phyloP scores from a whole-genome alignment of 2,329 filamentous ascomycete genomes.

The Penicillium sp. region DNA sequence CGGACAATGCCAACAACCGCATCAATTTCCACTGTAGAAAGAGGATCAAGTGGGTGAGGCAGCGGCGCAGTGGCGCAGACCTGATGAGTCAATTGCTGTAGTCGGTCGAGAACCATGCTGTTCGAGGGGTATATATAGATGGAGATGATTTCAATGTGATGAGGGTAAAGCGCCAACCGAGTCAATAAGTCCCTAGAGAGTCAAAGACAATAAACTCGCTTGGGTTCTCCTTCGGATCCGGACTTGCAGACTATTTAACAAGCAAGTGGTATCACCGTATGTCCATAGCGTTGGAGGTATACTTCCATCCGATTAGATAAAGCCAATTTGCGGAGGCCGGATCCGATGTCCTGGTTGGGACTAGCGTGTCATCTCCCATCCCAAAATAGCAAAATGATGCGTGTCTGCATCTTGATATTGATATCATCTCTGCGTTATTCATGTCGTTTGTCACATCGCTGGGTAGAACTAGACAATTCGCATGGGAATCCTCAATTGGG shows the following conservation, averaged over 20 bases:
- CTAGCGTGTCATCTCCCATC: conserved; percentile 25
- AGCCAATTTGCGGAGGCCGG: conserved; percentile 50
- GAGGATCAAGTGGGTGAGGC: conserved; percentile 75
- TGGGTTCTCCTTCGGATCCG: background rate
- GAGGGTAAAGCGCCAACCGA: background rate
- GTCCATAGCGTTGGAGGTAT: background rate
- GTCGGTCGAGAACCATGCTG: conserved; percentile 60
- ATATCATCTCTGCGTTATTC: background rate
- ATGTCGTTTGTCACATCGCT: conserved; percentile 3
- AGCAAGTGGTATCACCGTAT: background rate
- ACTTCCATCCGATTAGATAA: conserved; percentile 15
- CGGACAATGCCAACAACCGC: conserved; percentile 66
- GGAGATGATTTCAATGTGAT: background rate
- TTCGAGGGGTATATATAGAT: background rate
- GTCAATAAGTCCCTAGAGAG: background rate
- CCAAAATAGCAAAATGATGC: conserved; percentile 24
- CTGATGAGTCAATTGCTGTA: conserved; percentile 63
- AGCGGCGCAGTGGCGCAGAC: conserved; percentile 54
- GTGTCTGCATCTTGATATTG: conserved; percentile 10
- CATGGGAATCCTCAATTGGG: background rate
- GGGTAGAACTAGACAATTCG: background rate
- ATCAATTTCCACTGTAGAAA: conserved; percentile 70
- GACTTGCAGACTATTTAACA: conserved; percentile 11
- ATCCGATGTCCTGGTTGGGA: conserved; percentile 57
- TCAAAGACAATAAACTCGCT: background rate